Conservation (phyloP, 768 basidiomycete species). For the Agaricus sinodeliciosus region DNA sequence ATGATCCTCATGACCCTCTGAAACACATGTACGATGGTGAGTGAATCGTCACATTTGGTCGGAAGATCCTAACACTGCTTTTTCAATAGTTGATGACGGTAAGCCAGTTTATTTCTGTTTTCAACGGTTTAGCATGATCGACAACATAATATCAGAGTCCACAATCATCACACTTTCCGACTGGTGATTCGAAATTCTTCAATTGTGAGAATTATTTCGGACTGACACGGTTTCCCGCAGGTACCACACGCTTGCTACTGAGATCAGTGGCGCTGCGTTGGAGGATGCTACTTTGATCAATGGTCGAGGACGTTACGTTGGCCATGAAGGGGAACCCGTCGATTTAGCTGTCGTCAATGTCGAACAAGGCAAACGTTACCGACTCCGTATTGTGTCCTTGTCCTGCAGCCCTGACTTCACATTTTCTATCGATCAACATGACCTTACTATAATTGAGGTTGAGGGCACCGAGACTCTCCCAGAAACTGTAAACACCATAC, state of each 20-base stretch:
- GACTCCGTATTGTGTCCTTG: constrained; percentile 18
- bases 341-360: constrained; percentile 29
- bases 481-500: constrained; percentile 23
- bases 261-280: constrained; percentile 15
- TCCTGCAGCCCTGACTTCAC: constrained; percentile 27
- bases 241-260: constrained; percentile 17
- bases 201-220: neutral
- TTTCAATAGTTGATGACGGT: constrained; percentile 29
- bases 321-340: constrained; percentile 20
- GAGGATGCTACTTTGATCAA: constrained; percentile 29
- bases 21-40: constrained; percentile 20
- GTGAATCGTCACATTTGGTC: neutral
- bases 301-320: constrained; percentile 28
- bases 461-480: constrained; percentile 23
- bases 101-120: constrained; percentile 6
- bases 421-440: constrained; percentile 40
- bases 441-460: constrained; percentile 29
- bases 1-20: constrained; percentile 31
- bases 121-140: constrained; percentile 10
- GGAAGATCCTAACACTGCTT: too few species aligned
- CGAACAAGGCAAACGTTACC: constrained; percentile 23
- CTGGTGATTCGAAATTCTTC: constrained; percentile 17
- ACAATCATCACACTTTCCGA: constrained; percentile 35
- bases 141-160: constrained; percentile 21
- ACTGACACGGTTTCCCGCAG: constrained; percentile 1